Base-by-base conservation (phyloP, 192 early-diverging fungal genomes). In the Cetraspora pellucida region DNA sequence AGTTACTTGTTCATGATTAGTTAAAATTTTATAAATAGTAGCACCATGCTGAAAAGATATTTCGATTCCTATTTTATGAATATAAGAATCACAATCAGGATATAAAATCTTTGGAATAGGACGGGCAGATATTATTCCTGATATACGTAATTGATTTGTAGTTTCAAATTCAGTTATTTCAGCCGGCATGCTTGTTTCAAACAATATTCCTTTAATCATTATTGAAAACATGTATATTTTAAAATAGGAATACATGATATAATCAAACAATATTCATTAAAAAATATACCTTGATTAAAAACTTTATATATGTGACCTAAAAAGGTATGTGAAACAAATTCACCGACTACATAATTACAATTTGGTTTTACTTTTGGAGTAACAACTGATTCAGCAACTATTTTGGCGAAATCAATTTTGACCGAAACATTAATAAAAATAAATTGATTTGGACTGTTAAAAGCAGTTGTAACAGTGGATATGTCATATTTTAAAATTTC, bases 281-380 rank as follows among this genome's bases (percentile, higher is more conserved):
- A 37, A 37, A 37, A 6, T 37, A 54, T 54, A 54, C 50, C 50
- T 4, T 54, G 16, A 8, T 64, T 64, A 64, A 64, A 64, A 9
- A 64, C 61, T 64, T 64, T 28, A 64, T 64, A 64, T 19, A 64
- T 37, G 31, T 64, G 61, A 0, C 61, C 61, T 19, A 64, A 31
- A n/a, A 64, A 64, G 1, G 61, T 64, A 64, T 64, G 61, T 31
- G 61, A 28, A 2, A 64, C 31, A 17, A 64, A 64, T 43, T 64
- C 61, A 19, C 61, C 61, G 19, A 64, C 61, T 31, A 64, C 61
- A 17, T 64, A 64, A 44, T 64, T 64, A 37, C 61, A 30, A 31
- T 64, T 37, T 37, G 61, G 10, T 19, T 19, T 9, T 31, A 64
- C 28, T 44, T 21, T 64, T n/a, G 16, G 27, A n/a, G 28, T 64